phyloP scores from a whole-genome alignment of 164 flowering plant genomes.

The Magnolia kwangsiensis region DNA sequence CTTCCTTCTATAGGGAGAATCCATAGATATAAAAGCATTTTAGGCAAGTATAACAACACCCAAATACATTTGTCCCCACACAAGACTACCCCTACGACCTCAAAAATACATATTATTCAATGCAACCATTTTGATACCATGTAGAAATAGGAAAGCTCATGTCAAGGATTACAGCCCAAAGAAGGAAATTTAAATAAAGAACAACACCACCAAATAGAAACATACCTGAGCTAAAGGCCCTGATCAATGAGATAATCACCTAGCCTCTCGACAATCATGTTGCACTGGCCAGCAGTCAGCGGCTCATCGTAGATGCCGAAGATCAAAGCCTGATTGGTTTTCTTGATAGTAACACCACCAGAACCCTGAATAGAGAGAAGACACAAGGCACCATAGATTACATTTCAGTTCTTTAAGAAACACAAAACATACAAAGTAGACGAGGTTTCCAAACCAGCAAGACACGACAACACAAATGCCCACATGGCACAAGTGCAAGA shows the following conservation, averaged over 20 bases:
- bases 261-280: conserved; percentile 24
- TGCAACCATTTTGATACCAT: conserved; percentile 12
- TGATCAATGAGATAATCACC: conserved; percentile 23
- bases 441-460: too few species aligned
- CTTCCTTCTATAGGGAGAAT: not conserved
- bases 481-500: not conserved
- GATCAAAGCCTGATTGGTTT: conserved; percentile 19
- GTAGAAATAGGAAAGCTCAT: not conserved
- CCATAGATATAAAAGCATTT: not conserved
- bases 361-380: conserved; percentile 11
- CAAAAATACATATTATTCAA: conserved; percentile 4
- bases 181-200: not conserved
- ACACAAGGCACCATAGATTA: not conserved
- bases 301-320: conserved; percentile 24
- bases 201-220: conserved; percentile 1
- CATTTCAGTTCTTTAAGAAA: too few species aligned
- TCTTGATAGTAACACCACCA: conserved; percentile 21
- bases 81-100: conserved; percentile 1
- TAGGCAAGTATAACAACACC: not conserved
- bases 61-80: conserved; percentile 7
- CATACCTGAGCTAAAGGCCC: conserved; percentile 16
- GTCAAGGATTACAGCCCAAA: conserved; percentile 9
- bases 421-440: too few species aligned
- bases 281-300: conserved; percentile 20
- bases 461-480: not conserved